Base-by-base conservation (phyloP, 1,284 basidiomycete species). In the Papiliotrema flavescens region DNA sequence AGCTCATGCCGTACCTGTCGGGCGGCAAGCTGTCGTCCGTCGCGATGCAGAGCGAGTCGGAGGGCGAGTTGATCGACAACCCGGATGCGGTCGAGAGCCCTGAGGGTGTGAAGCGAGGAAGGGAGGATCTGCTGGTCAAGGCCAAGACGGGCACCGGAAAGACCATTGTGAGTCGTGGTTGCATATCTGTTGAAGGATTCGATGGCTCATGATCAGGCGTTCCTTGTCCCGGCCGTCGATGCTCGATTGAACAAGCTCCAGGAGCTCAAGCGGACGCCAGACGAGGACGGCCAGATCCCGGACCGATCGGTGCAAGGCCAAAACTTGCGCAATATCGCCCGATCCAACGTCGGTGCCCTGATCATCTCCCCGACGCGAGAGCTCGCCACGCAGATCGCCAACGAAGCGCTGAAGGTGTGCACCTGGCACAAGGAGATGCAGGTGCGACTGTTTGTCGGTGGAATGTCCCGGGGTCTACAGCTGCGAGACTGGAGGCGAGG, bases 91-190 rank as follows among this genome's bases (percentile, higher is more conserved):
- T 46, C 5, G 52, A 53, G 46, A 34, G 48, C 23, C 22, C 14
- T 3, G 35, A 14, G 11, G 52, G 52, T 17, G 47, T 64, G 49
- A 59, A 62, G 35, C 53, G 49, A 13, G 62, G 59, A 17, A 61
- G 66, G 57, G 66, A 65, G 49, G 65, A 68, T 69, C 50, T 76
- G 63, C 56, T 74, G 60, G 61, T 70, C 63, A 73, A 73, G 70
- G 90, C 92, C n/a, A 89, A 87, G 74, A 95, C 93, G 0, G 91
- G 93, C 42, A 94, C 92, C 0, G 92, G 92, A 48, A 97, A 96
- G 78, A 96, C 92, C 0, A 79, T 94, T 35, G 75, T 71, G 42
- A 56, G 72, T 66, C 1, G 23, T 40, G 17, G 20, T 9, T 22
- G 22, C 28, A 57, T 40, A 47, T 19, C 4, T 49, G 20, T 5